phyloP scores from a whole-genome alignment of 1,284 basidiomycete species.

The Athelia psychrophila region DNA sequence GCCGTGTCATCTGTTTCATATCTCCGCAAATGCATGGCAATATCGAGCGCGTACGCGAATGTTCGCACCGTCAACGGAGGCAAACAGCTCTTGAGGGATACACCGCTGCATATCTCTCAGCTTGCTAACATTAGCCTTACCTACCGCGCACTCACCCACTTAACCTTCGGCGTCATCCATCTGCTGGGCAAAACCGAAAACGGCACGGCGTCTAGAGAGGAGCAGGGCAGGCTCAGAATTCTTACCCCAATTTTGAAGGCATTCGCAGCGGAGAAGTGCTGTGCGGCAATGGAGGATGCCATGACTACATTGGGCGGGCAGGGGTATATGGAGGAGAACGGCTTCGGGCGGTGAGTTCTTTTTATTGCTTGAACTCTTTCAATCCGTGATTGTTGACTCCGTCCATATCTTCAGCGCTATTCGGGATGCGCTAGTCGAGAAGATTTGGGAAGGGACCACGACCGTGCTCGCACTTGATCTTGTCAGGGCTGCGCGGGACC shows the following conservation, averaged over 20 bases:
- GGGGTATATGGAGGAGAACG: slow-evolving; percentile 83
- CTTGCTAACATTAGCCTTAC: slow-evolving; percentile 56
- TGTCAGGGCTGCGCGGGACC: slow-evolving; percentile 46
- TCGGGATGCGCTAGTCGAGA: slow-evolving; percentile 70
- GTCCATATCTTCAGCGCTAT: slow-evolving; percentile 36
- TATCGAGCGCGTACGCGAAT: slow-evolving; percentile 59
- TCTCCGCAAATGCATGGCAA: slow-evolving; percentile 61
- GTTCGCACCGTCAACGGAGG: slow-evolving; percentile 54
- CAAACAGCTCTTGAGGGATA: slow-evolving; percentile 46
- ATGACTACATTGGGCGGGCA: slow-evolving; percentile 77
- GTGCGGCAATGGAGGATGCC: slow-evolving; percentile 65
- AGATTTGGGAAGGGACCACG: slow-evolving; percentile 81
- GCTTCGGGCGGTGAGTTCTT: slow-evolving; percentile 50
- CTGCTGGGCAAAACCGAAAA: slow-evolving; percentile 67
- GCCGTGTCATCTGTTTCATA: slow-evolving; percentile 56
- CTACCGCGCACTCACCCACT: slow-evolving; percentile 65
- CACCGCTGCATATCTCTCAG: slow-evolving; percentile 60
- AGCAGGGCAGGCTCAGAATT: slow-evolving; percentile 55
- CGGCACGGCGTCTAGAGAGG: slow-evolving; percentile 43
- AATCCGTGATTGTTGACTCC: background rate
- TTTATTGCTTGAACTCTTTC: background rate
- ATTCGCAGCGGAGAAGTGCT: slow-evolving; percentile 65
- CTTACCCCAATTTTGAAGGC: slow-evolving; percentile 74
- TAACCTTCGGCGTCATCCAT: slow-evolving; percentile 55
- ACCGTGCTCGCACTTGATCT: slow-evolving; percentile 70